Evolutionary conservation across 306 rosid species (phyloP).

Genomic region (Prunus dulcis): DNA sequence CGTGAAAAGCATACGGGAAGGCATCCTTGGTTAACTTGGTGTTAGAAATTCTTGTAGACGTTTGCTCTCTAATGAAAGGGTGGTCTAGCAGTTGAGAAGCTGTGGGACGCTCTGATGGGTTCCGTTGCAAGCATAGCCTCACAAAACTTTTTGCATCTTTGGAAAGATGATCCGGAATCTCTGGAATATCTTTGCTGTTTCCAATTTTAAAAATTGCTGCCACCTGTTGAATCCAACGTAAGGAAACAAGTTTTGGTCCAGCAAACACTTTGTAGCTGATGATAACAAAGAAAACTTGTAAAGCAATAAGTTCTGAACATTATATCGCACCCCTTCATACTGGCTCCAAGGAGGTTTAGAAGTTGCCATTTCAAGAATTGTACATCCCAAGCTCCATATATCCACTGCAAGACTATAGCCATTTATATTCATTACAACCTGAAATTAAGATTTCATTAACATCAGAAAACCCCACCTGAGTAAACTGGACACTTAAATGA

Average conservation of each 20-base stretch:
- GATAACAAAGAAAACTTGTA: slow-evolving; percentile 1
- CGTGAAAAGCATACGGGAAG: slow-evolving; percentile 66
- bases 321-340: slow-evolving; percentile 88
- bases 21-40: slow-evolving; percentile 62
- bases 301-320: slow-evolving; percentile 27
- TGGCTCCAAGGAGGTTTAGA: slow-evolving; percentile 97
- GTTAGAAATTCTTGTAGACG: slow-evolving; percentile 57
- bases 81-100: slow-evolving; percentile 70
- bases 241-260: slow-evolving; percentile 24
- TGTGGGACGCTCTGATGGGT: slow-evolving; percentile 73
- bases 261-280: slow-evolving; percentile 15
- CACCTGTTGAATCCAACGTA: slow-evolving; percentile 57
- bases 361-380: slow-evolving; percentile 97
- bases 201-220: slow-evolving; percentile 99
- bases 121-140: slow-evolving; percentile 77
- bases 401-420: slow-evolving; percentile 91
- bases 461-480: slow-evolving; percentile 10
- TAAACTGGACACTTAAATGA: not conserved
- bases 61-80: slow-evolving; percentile 79
- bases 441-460: slow-evolving; percentile 26
- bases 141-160: slow-evolving; percentile 77
- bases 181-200: slow-evolving; percentile 94
- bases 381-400: slow-evolving; percentile 98
- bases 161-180: slow-evolving; percentile 89
- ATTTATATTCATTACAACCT: slow-evolving; percentile 94